Conservation (phyloP, 192 early-diverging fungal genomes). For the Phycomyces nitens region DNA sequence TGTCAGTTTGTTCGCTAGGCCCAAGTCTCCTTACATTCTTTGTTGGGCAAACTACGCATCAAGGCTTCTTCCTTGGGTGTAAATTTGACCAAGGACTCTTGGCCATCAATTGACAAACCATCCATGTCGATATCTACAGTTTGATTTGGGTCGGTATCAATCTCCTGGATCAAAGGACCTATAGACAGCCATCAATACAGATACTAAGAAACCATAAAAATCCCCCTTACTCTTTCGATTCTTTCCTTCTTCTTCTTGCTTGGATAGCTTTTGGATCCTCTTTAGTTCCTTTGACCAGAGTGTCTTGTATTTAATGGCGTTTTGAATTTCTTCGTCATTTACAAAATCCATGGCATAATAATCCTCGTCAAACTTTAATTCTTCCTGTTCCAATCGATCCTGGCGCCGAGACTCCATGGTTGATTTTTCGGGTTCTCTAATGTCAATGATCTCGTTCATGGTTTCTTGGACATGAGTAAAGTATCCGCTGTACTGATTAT, state of each 20-base stretch:
- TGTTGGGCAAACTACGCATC: slow-evolving; percentile 78
- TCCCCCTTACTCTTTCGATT: slow-evolving; percentile 8
- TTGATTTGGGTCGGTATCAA: slow-evolving; percentile 14
- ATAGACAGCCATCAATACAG: background rate
- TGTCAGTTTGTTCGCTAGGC: too few relatives aligned
- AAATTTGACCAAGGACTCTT: slow-evolving; percentile 45
- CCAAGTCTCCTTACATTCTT: slow-evolving; percentile 73
- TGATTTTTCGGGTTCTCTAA: slow-evolving; percentile 56
- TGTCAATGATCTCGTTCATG: slow-evolving; percentile 66
- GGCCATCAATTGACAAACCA: slow-evolving; percentile 20
- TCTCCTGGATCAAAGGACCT: slow-evolving; percentile 42
- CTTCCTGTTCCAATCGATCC: slow-evolving; percentile 65
- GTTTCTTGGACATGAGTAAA: slow-evolving; percentile 70
- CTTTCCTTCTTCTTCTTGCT: slow-evolving; percentile 19
- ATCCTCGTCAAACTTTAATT: slow-evolving; percentile 87
- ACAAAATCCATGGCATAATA: slow-evolving; percentile 88
- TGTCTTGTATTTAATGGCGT: slow-evolving; percentile 71
- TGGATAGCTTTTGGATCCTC: slow-evolving; percentile 55
- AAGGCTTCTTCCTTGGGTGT: slow-evolving; percentile 63
- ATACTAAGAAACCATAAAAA: background rate
- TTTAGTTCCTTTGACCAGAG: slow-evolving; percentile 60
- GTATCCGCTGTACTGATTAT: slow-evolving; percentile 76
- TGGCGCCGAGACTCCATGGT: slow-evolving; percentile 50
- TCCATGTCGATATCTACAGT: slow-evolving; percentile 23
- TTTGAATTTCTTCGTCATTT: slow-evolving; percentile 81